Conservation (phyloP, 768 basidiomycete species). For the Mycena epipterygia region DNA sequence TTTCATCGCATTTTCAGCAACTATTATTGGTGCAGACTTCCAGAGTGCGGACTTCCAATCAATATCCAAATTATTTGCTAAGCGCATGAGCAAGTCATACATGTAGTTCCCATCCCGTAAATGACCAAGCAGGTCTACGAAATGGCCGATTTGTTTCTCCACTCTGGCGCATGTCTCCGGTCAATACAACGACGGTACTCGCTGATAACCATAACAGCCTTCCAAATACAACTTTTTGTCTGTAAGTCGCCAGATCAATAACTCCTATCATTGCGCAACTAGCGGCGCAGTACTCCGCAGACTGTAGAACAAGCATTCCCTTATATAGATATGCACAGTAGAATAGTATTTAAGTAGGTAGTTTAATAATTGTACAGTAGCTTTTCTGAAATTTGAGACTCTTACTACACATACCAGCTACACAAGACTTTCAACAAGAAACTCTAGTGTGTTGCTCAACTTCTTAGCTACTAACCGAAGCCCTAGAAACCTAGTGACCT, state of each 20-base stretch:
- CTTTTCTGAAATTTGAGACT: too few species aligned
- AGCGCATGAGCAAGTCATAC: slow-evolving; percentile 24
- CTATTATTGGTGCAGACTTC: slow-evolving; percentile 39
- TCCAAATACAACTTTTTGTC: slow-evolving; percentile 20
- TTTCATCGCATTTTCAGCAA: slow-evolving; percentile 41
- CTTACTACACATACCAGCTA: too few species aligned
- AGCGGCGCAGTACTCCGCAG: too few species aligned
- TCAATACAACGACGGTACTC: slow-evolving; percentile 24
- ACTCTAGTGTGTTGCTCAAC: too few species aligned
- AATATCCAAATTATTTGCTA: background rate
- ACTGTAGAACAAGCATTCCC: too few species aligned
- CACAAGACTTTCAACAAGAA: too few species aligned
- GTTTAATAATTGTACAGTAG: too few species aligned
- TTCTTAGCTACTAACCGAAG: too few species aligned
- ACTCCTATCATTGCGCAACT: too few species aligned
- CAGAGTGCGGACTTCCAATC: slow-evolving; percentile 17
- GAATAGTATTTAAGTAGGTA: too few species aligned
- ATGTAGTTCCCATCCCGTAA: slow-evolving; percentile 33
- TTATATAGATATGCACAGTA: too few species aligned
- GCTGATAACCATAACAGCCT: slow-evolving; percentile 27
- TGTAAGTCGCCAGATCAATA: too few species aligned
- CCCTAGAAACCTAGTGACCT: slow-evolving; percentile 37
- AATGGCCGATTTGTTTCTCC: slow-evolving; percentile 11
- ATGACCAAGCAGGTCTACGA: background rate
- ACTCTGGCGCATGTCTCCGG: slow-evolving; percentile 8